phyloP scores from a whole-genome alignment of 1,139 yeast genomes.

The Yamadazyma atmosphaerica region DNA sequence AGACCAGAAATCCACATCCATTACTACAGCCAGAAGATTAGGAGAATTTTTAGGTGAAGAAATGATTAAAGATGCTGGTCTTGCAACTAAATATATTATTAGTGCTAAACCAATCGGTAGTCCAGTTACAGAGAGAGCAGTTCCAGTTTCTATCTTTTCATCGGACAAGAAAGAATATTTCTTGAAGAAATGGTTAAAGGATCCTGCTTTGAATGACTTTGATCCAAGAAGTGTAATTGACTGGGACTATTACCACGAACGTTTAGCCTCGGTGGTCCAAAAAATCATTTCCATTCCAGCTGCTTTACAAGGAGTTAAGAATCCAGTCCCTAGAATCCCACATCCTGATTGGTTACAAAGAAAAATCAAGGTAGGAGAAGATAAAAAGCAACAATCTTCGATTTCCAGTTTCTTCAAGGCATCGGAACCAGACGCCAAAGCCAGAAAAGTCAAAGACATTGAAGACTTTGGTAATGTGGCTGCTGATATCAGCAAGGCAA shows the following conservation, averaged over 20 bases:
- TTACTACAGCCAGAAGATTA: constrained; percentile 88
- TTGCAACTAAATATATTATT: constrained; percentile 92
- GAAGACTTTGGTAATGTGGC: constrained; percentile 65
- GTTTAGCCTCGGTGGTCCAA: constrained; percentile 90
- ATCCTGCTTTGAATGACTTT: constrained; percentile 73
- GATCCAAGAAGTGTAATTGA: constrained; percentile 90
- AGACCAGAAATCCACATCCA: constrained; percentile 88
- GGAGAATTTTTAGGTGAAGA: constrained; percentile 97
- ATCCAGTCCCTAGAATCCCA: constrained; percentile 92
- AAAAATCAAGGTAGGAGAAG: constrained; percentile 58
- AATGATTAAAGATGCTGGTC: constrained; percentile 95
- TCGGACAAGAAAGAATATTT: constrained; percentile 68
- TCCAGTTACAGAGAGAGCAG: constrained; percentile 94
- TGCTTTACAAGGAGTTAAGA: constrained; percentile 82
- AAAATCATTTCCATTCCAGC: constrained; percentile 98
- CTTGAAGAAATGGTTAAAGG: constrained; percentile 84
- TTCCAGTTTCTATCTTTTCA: constrained; percentile 94
- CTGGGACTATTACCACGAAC: constrained; percentile 90
- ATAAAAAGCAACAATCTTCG: constrained; percentile 70
- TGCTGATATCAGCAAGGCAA: constrained; percentile 26
- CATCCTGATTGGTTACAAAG: constrained; percentile 94
- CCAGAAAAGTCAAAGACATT: constrained; percentile 55
- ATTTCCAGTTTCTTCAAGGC: constrained; percentile 58
- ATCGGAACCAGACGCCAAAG: constrained; percentile 30
- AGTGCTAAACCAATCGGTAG: constrained; percentile 81